Base-by-base conservation (phyloP, 2,329 filamentous ascomycete species). In the Dactylellina sp. region DNA sequence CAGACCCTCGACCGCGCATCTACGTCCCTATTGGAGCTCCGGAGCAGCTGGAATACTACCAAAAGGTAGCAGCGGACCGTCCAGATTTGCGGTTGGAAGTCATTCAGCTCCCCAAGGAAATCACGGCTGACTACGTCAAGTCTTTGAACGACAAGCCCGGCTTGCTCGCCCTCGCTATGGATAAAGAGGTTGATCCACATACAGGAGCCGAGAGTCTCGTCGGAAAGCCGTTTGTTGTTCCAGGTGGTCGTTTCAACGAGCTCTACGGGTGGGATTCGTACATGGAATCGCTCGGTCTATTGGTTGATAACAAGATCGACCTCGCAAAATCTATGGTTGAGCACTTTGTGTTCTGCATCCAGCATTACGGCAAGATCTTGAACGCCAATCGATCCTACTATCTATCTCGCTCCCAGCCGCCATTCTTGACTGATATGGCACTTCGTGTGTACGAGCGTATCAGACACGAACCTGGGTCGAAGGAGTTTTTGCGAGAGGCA, bases 231-330 rank as follows among this genome's bases (percentile, higher is more conserved):
- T 99, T 98, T 78, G 93, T 98, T n/a, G 95, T 99, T 1, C 95
- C 95, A 0, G 95, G 95, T 71, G 95, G 95, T 22, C 88, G 95
- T 28, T 99, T 99, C 88, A 99, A 99, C 82, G 95, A 99, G 81
- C 83, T 99, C 20, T 99, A 99, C 80, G 94, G 94, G 50, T 99
- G 95, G 95, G 95, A 99, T 82, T 97, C 93, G 81, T 99, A 98
- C 84, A 98, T 99, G 93, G 92, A 94, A 81, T 95, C 94, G 3
- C 85, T 98, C 1, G 95, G 95, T 16, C 85, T 99, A 70, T 84
- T 98, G 71, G 92, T 94, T 79, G 91, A 95, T 80, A 89, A 91
- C 71, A 77, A 75, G 18, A 88, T 92, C 20, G 89, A 97, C 79
- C 84, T 98, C 63, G 93, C 93, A 77, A 97, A 97, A 83, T 87